Evolutionary conservation across 2,329 filamentous ascomycete genomes (phyloP).

Genomic region (Tolypocladium tundrense): DNA sequence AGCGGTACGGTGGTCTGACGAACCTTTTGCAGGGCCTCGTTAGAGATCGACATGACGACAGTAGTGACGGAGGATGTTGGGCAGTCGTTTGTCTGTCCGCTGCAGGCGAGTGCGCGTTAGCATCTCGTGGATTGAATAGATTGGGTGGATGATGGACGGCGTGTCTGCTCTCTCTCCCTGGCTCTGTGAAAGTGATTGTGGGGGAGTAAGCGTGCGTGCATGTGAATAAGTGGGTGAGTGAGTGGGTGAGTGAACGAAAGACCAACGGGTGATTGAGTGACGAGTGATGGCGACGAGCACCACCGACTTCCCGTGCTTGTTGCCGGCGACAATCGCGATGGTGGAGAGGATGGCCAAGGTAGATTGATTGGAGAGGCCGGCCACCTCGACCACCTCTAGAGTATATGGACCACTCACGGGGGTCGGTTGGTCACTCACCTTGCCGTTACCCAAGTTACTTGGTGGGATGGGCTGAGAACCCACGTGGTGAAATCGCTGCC

Average conservation of each 20-base stretch:
- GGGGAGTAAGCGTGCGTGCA: neutral
- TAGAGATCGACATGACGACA: conserved; percentile 75
- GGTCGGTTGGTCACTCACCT: neutral
- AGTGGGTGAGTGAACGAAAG: no score
- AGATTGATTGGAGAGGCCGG: neutral
- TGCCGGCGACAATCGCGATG: no score
- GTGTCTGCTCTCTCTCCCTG: neutral
- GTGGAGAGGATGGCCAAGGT: neutral
- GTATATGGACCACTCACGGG: neutral
- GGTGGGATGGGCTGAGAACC: neutral
- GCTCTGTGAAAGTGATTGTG: neutral
- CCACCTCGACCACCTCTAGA: neutral
- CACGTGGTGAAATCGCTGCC: neutral
- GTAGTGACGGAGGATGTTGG: neutral
- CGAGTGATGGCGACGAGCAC: neutral
- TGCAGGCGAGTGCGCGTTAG: neutral
- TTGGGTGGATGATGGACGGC: no score
- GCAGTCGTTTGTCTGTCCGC: neutral
- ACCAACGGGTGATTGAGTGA: neutral
- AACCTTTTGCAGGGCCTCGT: conserved; percentile 90
- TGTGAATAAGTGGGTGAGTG: neutral
- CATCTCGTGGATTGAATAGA: no score
- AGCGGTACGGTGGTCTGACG: conserved; percentile 3
- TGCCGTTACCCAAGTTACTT: neutral
- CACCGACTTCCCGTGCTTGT: neutral